Evolutionary conservation across 108 stramenopile genomes (phyloP), one percentile per base, ranked within the genome.

Genomic region (Fragilariopsis cylindrus): DNA sequence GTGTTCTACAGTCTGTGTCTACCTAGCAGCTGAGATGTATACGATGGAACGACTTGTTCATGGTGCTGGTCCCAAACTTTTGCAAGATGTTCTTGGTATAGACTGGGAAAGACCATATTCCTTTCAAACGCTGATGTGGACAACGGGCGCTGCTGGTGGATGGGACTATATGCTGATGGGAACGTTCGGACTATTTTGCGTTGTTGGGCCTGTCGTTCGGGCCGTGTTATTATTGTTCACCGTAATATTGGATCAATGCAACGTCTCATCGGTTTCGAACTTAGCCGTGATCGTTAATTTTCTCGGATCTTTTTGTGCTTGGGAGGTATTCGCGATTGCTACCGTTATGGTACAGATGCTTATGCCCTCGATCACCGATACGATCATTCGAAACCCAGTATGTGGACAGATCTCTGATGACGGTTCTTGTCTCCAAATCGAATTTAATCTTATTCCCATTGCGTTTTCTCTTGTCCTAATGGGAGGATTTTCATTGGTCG

Each of bases 301-400:
- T 56, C 69, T 92, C 1, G 94, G 92, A 43, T 84, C 89, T 18
- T 92, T 95, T 84, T 91, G 94, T 66, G 86, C 90, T 5, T 95
- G 94, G 94, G 94, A 95, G 73, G 94, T 95, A 3, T 85, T 95
- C 56, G 69, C 84, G 7, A 74, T 91, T 5, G 94, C 91, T 15
- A 79, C 88, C 40, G 63, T 86, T 62, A 90, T 95, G 87, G 89
- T 92, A 41, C 86, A 91, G 44, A 70, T 85, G 57, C 82, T 91
- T 69, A 95, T 95, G 87, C 94, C 94, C 3, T 70, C 81, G 48
- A 90, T 91, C 57, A 95, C 94, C 15, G 73, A 80, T 48, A 95
- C 94, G 2, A 92, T 95, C 39, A 73, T 91, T 40, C 71, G 75
- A 48, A 85, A 85, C 40, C 71, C 74, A 9, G 66, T 40, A 13